Evolutionary conservation across 192 early-diverging fungal species (phyloP).

Genomic region (Mortierella hygrophila): DNA sequence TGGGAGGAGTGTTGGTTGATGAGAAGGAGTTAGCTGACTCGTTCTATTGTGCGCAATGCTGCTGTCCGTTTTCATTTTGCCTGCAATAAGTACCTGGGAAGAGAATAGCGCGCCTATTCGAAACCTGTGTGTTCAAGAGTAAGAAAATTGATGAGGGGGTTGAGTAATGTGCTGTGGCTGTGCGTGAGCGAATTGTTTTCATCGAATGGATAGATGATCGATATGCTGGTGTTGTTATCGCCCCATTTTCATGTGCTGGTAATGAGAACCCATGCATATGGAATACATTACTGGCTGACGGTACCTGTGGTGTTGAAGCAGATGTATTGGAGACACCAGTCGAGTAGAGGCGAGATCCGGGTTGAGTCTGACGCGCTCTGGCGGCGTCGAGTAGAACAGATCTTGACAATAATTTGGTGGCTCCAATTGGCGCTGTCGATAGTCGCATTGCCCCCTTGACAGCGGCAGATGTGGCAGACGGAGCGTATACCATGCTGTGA

Average conservation of each 20-base stretch:
- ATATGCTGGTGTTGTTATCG: neutral
- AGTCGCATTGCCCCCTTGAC: neutral
- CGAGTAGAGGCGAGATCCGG: neutral
- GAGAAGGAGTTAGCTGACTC: neutral
- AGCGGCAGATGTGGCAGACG: neutral
- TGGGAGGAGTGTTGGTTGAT: neutral
- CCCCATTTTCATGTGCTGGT: neutral
- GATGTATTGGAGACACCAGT: neutral
- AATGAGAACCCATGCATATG: neutral
- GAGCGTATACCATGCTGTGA: neutral
- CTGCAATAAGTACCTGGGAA: slow-evolving; percentile 40
- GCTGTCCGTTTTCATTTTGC: neutral
- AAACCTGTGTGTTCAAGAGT: neutral
- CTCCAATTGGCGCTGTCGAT: neutral
- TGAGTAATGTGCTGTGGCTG: slow-evolving; percentile 3
- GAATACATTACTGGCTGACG: neutral
- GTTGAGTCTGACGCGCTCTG: neutral
- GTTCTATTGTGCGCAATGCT: neutral
- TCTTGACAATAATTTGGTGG: slow-evolving; percentile 10
- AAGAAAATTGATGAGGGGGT: neutral
- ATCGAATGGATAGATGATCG: neutral
- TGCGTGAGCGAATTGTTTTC: neutral
- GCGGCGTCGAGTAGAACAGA: slow-evolving; percentile 17
- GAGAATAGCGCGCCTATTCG: slow-evolving; percentile 46
- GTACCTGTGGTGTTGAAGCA: neutral